Conservation (phyloP, 2,329 filamentous ascomycete genomes). For the Zymoseptoria ardabiliae region DNA sequence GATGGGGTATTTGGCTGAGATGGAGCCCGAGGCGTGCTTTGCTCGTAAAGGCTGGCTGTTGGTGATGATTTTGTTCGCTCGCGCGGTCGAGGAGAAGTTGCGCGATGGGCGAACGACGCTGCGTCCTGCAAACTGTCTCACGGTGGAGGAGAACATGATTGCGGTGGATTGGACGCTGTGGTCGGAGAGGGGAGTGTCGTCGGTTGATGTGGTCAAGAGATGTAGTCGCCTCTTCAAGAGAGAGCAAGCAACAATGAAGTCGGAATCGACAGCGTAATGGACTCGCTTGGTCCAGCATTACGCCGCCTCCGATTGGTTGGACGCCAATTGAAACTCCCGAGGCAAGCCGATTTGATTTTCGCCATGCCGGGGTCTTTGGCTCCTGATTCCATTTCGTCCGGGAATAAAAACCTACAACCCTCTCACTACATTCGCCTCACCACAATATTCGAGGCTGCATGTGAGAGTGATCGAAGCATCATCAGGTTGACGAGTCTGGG, state of each 20-base stretch:
- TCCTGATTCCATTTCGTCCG: too few species aligned
- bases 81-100: constrained; percentile 78
- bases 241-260: neutral
- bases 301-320: neutral
- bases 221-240: neutral
- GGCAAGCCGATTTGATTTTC: neutral
- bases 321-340: neutral
- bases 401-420: too few species aligned
- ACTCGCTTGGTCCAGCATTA: neutral
- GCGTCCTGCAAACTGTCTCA: constrained; percentile 30
- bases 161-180: neutral
- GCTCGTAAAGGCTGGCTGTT: constrained; percentile 73
- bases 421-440: too few species aligned
- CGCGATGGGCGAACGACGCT: constrained; percentile 32
- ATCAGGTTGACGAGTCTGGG: too few species aligned
- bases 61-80: constrained; percentile 76
- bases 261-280: neutral
- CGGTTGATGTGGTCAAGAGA: neutral
- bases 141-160: constrained; percentile 31
- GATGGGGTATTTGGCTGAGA: constrained; percentile 87
- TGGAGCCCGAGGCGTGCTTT: constrained; percentile 82
- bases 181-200: neutral
- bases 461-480: too few species aligned
- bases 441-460: too few species aligned
- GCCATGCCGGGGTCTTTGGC: neutral